phyloP scores from a whole-genome alignment of 225 moss, liverwort and hornwort genomes.

The Pleurozium schreberi region DNA sequence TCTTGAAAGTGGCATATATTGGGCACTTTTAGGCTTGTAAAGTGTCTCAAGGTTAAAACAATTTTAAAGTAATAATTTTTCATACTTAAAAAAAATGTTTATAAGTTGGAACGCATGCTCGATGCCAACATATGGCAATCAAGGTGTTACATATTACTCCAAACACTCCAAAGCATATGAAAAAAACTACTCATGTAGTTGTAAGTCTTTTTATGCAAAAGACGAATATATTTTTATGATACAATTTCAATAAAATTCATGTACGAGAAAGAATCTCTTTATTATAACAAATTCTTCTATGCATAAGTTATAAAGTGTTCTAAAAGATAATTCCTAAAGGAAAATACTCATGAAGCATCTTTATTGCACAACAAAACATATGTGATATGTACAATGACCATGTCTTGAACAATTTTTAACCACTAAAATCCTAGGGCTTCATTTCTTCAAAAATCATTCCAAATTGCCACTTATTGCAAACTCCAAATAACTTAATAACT shows the following conservation, averaged over 20 bases:
- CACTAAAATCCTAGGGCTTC: fast-evolving
- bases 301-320: not conserved
- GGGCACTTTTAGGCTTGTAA: fast-evolving
- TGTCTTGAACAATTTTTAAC: not conserved
- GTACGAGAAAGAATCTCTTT: not conserved
- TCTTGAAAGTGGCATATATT: not conserved
- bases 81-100: not conserved
- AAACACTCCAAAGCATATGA: not conserved
- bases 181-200: no score
- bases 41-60: not conserved
- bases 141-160: not conserved
- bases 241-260: not conserved
- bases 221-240: no score
- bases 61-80: not conserved
- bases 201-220: no score
- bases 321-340: fast-evolving
- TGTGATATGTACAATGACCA: no score
- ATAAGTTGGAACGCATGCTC: fast-evolving
- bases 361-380: not conserved
- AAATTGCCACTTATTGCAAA: not conserved
- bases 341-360: not conserved
- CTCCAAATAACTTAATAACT: not conserved
- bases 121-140: fast-evolving
- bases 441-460: not conserved
- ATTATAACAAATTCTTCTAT: not conserved